Base-by-base conservation (phyloP, 768 basidiomycete genomes). In the Phanerodontia chrysosporium region DNA sequence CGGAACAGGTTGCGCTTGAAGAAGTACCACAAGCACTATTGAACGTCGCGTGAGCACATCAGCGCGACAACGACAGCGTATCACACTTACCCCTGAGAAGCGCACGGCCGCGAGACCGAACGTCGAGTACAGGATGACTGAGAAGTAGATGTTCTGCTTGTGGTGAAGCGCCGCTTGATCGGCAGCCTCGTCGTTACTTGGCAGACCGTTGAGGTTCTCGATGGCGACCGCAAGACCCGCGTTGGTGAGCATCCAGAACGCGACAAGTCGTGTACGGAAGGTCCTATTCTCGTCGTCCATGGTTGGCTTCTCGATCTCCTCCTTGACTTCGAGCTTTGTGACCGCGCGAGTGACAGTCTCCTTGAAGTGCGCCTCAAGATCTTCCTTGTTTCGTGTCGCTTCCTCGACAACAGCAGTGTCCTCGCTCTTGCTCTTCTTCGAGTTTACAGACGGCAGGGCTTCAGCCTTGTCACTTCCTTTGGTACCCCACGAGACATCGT, bases 391-490 rank as follows among this genome's bases (percentile, higher is more conserved):
- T 62, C 84, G 82, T 30, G 89, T 83, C 0, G 89, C 85, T 65
- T 95, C 95, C 66, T 95, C 93, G 16, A 96, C 92, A 29, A 93
- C 89, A 12, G 82, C 83, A 28, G 46, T 48, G 27, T 48, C 46
- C 22, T 78, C 78, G 39, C 88, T 80, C 70, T 89, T 87, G 45
- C 79, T 74, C 71, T 95, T 95, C 62, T 84, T 87, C 8, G 95
- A 94, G 1, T 89, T 90, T 18, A 96, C 84, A 0, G 93, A 90
- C 1, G 95, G 95, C 9, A 98, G 78, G 3, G 87, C 87, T 67
- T 97, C 95, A 2, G 88, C 95, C 72, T 95, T 95, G 75, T 98
- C 96, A 57, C 87, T 90, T 51, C 92, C 94, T 75, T 95, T 95
- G 10, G 94, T 96, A 74, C 94, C 94, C 94, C 95, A 95, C 14